Conservation (phyloP, 257 asterid species). For the Catharanthus roseus region DNA sequence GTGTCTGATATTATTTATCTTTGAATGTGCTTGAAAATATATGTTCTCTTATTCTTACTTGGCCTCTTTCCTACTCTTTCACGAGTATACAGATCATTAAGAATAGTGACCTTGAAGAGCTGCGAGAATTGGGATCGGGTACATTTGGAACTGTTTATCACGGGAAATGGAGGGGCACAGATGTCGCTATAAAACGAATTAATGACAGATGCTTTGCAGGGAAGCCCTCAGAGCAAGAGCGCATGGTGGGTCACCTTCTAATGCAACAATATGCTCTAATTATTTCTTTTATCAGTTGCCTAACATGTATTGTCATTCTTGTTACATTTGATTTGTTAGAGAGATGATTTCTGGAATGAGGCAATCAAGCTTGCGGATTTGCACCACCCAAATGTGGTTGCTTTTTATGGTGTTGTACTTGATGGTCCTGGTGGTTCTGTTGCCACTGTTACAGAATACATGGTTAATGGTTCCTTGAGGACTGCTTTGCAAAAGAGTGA, state of each 20-base stretch:
- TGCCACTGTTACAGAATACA: conserved; percentile 97
- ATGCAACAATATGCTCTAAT: not conserved
- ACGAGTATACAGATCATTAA: conserved; percentile 54
- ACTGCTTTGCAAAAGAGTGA: conserved; percentile 85
- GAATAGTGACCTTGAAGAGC: conserved; percentile 88
- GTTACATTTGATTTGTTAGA: conserved; percentile 35
- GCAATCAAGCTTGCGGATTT: conserved; percentile 95
- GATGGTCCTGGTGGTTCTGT: conserved; percentile 93
- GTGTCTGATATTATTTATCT: not conserved
- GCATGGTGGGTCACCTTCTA: conserved; percentile 64
- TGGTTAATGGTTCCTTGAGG: conserved; percentile 97
- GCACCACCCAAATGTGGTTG: conserved; percentile 99
- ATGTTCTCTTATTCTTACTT: not conserved
- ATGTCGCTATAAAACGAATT: conserved; percentile 93
- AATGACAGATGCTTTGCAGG: conserved; percentile 93
- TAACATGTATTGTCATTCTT: conserved; percentile 12
- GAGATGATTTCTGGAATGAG: conserved; percentile 99
- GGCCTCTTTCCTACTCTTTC: not conserved
- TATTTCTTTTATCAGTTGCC: conserved; percentile 2
- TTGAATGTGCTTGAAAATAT: not conserved
- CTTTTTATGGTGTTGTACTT: conserved; percentile 95
- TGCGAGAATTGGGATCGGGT: conserved; percentile 94
- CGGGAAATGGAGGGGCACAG: conserved; percentile 99
- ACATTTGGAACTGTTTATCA: conserved; percentile 99
- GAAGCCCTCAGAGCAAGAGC: conserved; percentile 93